Evolutionary conservation across 306 rosid species (phyloP).

Genomic region (Prunus fruticosa): DNA sequence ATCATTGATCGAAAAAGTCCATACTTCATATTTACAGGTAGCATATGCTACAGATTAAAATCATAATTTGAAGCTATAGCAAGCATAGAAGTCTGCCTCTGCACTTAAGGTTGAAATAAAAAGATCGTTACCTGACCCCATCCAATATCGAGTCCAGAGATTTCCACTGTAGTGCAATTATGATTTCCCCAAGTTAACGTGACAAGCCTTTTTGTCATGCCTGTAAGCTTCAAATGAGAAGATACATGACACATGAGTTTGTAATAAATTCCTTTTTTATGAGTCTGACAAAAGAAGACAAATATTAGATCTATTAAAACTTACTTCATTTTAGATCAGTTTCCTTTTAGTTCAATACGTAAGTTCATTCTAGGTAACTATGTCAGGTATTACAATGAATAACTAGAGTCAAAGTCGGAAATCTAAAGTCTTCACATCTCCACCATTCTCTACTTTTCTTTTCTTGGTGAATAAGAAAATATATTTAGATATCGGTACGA

Average conservation of each 20-base stretch:
- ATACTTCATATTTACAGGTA: not conserved
- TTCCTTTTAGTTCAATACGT: not conserved
- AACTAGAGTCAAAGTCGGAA: not conserved
- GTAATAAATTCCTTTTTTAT: conserved; percentile 3
- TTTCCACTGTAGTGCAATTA: conserved; percentile 71
- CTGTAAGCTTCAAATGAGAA: conserved; percentile 68
- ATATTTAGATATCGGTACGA: too few relatives aligned
- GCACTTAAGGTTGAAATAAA: conserved; percentile 12
- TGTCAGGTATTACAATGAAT: not conserved
- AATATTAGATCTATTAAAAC: not conserved
- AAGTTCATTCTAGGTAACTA: not conserved
- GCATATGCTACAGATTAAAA: not conserved
- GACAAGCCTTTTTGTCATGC: conserved; percentile 53
- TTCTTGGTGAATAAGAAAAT: not conserved
- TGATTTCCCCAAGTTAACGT: conserved; percentile 60
- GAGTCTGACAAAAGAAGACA: not conserved
- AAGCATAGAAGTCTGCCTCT: conserved; percentile 13
- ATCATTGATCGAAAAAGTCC: not conserved
- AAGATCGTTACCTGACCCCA: conserved; percentile 87
- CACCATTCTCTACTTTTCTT: not conserved
- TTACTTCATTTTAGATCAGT: not conserved
- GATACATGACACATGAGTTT: conserved; percentile 29
- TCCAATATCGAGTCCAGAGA: conserved; percentile 95
- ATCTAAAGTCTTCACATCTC: not conserved
- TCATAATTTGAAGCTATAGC: conserved; percentile 11